Base-by-base conservation (phyloP, 2,329 filamentous ascomycete genomes). In the Chaetomiaceae sp. region DNA sequence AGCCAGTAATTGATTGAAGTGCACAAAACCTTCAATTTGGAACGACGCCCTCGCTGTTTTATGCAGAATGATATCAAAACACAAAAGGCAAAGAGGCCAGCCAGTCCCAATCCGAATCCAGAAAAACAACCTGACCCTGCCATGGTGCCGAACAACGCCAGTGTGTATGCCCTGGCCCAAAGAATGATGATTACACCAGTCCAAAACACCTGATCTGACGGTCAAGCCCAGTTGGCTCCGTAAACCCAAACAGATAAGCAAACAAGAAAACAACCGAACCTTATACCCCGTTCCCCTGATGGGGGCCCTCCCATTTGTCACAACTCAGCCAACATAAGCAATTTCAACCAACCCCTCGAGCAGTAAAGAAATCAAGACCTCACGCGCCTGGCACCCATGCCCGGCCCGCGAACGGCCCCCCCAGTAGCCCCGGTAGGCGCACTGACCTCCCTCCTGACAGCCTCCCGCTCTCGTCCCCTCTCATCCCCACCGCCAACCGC, bases 401-500 rank as follows among this genome's bases (percentile, higher is more conserved):
- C 47, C 9, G 38, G 47, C 1, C 56, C 51, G 23, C 49, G 38
- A 16, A 27, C 44, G 13, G 49, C 25, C 29, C 27, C 34, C 1
- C 10, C 36, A 5, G 11, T 23, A 34, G 13, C 23, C 14, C 40
- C 48, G 20, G 44, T 56, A 16, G 76, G 75, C 21, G 75, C 76
- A 64, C 77, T 80, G 60, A 75, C 69, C 37, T 78, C 71, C 58
- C 76, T 73, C 62, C 75, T 23, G 69, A 51, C 68, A 34, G n/a
- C n/a, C n/a, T 81, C 66, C 75, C 80, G 79, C 66, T 79, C 44
- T 16, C 51, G 32, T 1, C 45, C 76, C 68, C 79, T 82, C 36
- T 37, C 46, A 13, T 23, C 27, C 25, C 3, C 21, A 23, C 38
- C 33, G 9, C 36, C 29, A 13, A 4, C 29, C 29, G n/a, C n/a